phyloP scores from a whole-genome alignment of 2,329 filamentous ascomycete genomes.

The Colletotrichum navitas region DNA sequence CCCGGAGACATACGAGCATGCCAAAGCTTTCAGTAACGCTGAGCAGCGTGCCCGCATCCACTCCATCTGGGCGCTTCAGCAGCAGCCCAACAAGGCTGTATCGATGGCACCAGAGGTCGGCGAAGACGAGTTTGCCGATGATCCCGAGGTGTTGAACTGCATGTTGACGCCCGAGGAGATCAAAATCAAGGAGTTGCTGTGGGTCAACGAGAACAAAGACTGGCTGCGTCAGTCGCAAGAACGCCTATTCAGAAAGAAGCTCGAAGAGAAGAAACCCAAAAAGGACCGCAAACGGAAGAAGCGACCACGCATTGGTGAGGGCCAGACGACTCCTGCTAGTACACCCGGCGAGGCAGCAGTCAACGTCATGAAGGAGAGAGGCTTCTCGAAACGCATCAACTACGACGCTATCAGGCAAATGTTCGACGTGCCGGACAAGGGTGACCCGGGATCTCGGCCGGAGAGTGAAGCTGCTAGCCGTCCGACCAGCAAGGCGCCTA shows the following conservation, averaged over 20 bases:
- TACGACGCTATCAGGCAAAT: constrained; percentile 73
- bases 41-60: constrained; percentile 67
- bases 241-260: constrained; percentile 81
- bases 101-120: constrained; percentile 75
- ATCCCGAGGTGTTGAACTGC: constrained; percentile 88
- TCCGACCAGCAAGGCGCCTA: constrained; percentile 51
- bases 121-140: constrained; percentile 88
- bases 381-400: constrained; percentile 81
- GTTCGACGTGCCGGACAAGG: constrained; percentile 62
- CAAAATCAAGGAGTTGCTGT: constrained; percentile 88
- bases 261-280: constrained; percentile 69
- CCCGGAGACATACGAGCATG: constrained; percentile 67
- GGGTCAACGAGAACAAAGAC: constrained; percentile 95
- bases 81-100: constrained; percentile 61
- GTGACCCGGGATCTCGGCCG: constrained; percentile 63
- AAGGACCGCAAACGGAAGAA: constrained; percentile 68
- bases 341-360: constrained; percentile 78
- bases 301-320: constrained; percentile 72
- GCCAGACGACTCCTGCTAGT: constrained; percentile 73
- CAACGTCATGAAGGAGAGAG: constrained; percentile 75
- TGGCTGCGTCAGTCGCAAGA: constrained; percentile 90
- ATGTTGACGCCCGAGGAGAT: constrained; percentile 80
- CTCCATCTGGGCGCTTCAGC: constrained; percentile 64
- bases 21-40: constrained; percentile 69
- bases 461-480: constrained; percentile 58